Evolutionary conservation across 2,329 filamentous ascomycete genomes (phyloP).

Genomic region (Fusarium denticulatum): DNA sequence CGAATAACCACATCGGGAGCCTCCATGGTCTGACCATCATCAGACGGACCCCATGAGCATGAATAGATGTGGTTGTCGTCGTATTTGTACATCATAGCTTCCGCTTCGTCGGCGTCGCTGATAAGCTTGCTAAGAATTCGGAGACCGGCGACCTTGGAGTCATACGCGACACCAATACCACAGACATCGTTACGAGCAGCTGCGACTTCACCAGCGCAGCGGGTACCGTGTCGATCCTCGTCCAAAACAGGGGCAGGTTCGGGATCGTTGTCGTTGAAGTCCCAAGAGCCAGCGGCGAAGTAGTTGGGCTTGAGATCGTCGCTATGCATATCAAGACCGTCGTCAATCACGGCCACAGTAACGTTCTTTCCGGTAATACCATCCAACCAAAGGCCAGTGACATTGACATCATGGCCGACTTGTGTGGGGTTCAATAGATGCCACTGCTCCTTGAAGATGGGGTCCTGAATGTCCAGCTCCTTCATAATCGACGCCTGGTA

Average conservation of each 20-base stretch:
- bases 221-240: conserved; percentile 91
- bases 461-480: conserved; percentile 81
- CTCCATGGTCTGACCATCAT: conserved; percentile 95
- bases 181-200: conserved; percentile 94
- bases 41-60: conserved; percentile 97
- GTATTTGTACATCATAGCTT: conserved; percentile 90
- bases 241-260: conserved; percentile 83
- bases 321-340: conserved; percentile 96
- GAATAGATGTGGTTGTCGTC: conserved; percentile 97
- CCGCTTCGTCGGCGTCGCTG: conserved; percentile 89
- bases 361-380: conserved; percentile 90
- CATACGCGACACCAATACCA: conserved; percentile 94
- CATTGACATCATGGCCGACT: conserved; percentile 90
- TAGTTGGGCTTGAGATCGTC: conserved; percentile 93
- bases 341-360: conserved; percentile 94
- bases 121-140: conserved; percentile 93
- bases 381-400: conserved; percentile 91
- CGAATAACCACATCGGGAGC: conserved; percentile 88
- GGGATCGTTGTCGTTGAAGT: conserved; percentile 87
- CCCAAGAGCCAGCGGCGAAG: conserved; percentile 90
- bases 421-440: conserved; percentile 88
- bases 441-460: conserved; percentile 95
- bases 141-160: conserved; percentile 88
- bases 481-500: conserved; percentile 69
- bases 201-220: conserved; percentile 93